Percentiles rank a stretch among this genome's conserved stretches.
phyloP scores from a whole-genome alignment of 75 land plant species.

The Chamaecyparis obtusa region DNA sequence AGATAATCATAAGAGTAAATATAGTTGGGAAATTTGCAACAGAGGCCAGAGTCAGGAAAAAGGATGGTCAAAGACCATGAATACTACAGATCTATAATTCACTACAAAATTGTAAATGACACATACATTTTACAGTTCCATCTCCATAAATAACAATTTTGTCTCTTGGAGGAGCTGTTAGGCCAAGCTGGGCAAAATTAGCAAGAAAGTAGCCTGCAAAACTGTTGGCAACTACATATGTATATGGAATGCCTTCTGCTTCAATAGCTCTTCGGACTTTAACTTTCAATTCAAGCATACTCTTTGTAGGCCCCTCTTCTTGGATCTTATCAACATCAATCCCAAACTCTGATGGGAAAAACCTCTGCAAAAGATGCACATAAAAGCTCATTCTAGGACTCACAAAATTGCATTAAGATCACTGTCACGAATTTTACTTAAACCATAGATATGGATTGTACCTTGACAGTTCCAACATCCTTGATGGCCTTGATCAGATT shows the following conservation, averaged over 20 bases:
- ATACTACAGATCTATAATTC: neutral
- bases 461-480: constrained; percentile 20
- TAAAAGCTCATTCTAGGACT: neutral
- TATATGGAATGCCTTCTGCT: constrained; percentile 41
- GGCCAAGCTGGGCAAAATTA: constrained; percentile 14
- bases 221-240: constrained; percentile 20
- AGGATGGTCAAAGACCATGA: neutral
- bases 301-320: constrained; percentile 13
- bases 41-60: neutral
- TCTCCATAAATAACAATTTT: constrained; percentile 35
- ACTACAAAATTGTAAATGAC: neutral
- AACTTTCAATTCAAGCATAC: constrained; percentile 20
- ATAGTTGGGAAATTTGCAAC: neutral
- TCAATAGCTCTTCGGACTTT: constrained; percentile 33
- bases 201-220: constrained; percentile 39
- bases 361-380: constrained; percentile 25
- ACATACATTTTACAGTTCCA: constrained; percentile 33
- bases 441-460: neutral
- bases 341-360: constrained; percentile 59
- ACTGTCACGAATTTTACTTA: neutral
- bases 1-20: neutral
- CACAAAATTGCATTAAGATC: too few species aligned
- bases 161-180: constrained; percentile 31
- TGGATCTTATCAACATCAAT: constrained; percentile 27
- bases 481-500: constrained; percentile 32